Evolutionary conservation across 345 rosid species (phyloP).

Genomic region (Odontarrhena argentea): DNA sequence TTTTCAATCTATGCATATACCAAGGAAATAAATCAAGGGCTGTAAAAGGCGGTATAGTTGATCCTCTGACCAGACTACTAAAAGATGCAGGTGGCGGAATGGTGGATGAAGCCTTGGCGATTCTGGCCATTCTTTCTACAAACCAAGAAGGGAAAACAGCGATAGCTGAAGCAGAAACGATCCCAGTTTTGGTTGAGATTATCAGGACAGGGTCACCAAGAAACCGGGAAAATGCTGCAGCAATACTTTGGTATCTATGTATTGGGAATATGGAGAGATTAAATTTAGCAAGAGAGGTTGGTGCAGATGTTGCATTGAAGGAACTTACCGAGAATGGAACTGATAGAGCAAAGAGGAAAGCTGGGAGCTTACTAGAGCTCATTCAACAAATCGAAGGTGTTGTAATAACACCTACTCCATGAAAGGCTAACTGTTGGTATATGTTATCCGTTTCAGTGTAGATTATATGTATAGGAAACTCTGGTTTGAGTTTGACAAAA

Average conservation of each 20-base stretch:
- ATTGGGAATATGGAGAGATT: conserved; percentile 65
- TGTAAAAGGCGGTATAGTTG: conserved; percentile 83
- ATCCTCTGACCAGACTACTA: conserved; percentile 67
- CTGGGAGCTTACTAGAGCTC: conserved; percentile 72
- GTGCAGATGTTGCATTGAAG: conserved; percentile 75
- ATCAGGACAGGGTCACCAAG: conserved; percentile 88
- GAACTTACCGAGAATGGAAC: conserved; percentile 86
- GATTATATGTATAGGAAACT: conserved; percentile 19
- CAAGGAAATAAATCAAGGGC: conserved; percentile 99
- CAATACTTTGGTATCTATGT: conserved; percentile 84
- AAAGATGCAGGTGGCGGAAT: conserved; percentile 94
- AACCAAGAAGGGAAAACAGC: conserved; percentile 87
- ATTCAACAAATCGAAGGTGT: conserved; percentile 54
- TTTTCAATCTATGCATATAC: conserved; percentile 87
- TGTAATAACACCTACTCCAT: conserved; percentile 23
- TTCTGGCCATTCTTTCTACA: conserved; percentile 86
- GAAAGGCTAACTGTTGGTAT: conserved; percentile 9
- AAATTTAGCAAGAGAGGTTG: conserved; percentile 62
- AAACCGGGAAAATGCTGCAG: conserved; percentile 88
- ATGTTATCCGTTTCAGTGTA: conserved; percentile 27
- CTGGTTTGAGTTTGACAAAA: conserved; percentile 19
- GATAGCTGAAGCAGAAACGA: conserved; percentile 71
- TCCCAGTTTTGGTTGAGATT: conserved; percentile 76
- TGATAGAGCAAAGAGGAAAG: conserved; percentile 97
- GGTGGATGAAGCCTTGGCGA: conserved; percentile 93